Evolutionary conservation across 495 filamentous ascomycete species (phyloP).

Genomic region (Rhypophila decipiens): DNA sequence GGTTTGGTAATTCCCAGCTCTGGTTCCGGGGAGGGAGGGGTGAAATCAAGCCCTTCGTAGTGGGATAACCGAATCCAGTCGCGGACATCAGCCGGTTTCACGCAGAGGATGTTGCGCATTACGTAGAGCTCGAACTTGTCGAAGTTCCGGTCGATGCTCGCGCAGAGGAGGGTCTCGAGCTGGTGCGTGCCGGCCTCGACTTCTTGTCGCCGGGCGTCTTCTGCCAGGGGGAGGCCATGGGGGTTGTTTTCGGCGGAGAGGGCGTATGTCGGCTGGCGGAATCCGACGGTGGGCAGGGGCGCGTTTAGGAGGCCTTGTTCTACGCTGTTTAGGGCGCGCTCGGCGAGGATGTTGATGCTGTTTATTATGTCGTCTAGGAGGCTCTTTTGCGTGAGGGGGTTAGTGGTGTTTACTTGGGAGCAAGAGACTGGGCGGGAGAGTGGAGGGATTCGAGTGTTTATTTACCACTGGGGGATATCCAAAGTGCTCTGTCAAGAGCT

Average conservation of each 20-base stretch:
- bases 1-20: slow-evolving; percentile 36
- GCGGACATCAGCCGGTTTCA: slow-evolving; percentile 61
- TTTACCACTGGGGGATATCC: slow-evolving; percentile 86
- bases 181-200: slow-evolving; percentile 87
- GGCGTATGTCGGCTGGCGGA: slow-evolving; percentile 36
- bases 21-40: not conserved
- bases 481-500: slow-evolving; percentile 91
- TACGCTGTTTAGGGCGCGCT: slow-evolving; percentile 74
- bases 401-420: not conserved
- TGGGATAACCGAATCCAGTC: slow-evolving; percentile 75
- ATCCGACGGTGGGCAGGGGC: slow-evolving; percentile 69
- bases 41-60: slow-evolving; percentile 58
- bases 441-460: too few species aligned
- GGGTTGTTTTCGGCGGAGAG: slow-evolving; percentile 26
- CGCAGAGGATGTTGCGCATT: slow-evolving; percentile 78
- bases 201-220: slow-evolving; percentile 59
- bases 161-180: slow-evolving; percentile 89
- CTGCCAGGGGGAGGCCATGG: slow-evolving; percentile 19
- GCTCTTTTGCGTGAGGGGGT: slow-evolving; percentile 45
- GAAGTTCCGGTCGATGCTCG: slow-evolving; percentile 90
- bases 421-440: too few species aligned
- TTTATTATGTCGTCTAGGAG: slow-evolving; percentile 98
- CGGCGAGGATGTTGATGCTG: slow-evolving; percentile 82
- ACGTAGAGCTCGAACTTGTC: slow-evolving; percentile 95
- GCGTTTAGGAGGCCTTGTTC: slow-evolving; percentile 71